Conservation (phyloP, 805 yeast species). For the Tanozyma kutaoensis region DNA sequence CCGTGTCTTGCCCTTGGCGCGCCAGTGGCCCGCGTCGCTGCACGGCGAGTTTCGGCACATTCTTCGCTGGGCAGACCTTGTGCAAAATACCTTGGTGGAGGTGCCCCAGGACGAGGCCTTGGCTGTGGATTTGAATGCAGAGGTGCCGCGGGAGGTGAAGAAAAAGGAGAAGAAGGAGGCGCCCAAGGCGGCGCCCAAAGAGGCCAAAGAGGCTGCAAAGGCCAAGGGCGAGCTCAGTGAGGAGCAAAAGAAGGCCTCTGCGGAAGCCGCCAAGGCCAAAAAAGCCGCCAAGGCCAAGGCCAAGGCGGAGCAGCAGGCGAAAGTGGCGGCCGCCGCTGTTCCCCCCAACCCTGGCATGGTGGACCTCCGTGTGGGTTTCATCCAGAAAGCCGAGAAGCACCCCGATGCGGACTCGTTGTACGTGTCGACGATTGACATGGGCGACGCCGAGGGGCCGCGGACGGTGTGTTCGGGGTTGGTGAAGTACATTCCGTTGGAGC, state of each 20-base stretch:
- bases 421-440: slow-evolving; percentile 92
- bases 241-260: slow-evolving; percentile 6
- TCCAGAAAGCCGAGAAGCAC: slow-evolving; percentile 91
- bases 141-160: slow-evolving; percentile 64
- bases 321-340: slow-evolving; percentile 38
- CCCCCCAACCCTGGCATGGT: slow-evolving; percentile 75
- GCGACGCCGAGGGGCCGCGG: slow-evolving; percentile 95
- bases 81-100: slow-evolving; percentile 55
- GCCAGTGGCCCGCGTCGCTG: slow-evolving; percentile 37
- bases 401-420: slow-evolving; percentile 96
- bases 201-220: slow-evolving; percentile 3
- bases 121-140: slow-evolving; percentile 43
- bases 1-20: slow-evolving; percentile 46
- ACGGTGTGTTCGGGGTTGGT: slow-evolving; percentile 97
- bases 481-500: slow-evolving; percentile 78
- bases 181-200: slow-evolving; percentile 13
- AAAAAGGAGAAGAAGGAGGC: slow-evolving; percentile 37
- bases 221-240: slow-evolving; percentile 2
- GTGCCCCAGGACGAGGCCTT: slow-evolving; percentile 43
- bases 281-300: slow-evolving; percentile 52
- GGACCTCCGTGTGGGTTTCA: slow-evolving; percentile 92
- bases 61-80: slow-evolving; percentile 82
- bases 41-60: slow-evolving; percentile 66
- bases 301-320: slow-evolving; percentile 35
- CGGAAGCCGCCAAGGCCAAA: slow-evolving; percentile 31